phyloP scores from a whole-genome alignment of 352 stramenopile genomes.

The Phytophthora pini region DNA sequence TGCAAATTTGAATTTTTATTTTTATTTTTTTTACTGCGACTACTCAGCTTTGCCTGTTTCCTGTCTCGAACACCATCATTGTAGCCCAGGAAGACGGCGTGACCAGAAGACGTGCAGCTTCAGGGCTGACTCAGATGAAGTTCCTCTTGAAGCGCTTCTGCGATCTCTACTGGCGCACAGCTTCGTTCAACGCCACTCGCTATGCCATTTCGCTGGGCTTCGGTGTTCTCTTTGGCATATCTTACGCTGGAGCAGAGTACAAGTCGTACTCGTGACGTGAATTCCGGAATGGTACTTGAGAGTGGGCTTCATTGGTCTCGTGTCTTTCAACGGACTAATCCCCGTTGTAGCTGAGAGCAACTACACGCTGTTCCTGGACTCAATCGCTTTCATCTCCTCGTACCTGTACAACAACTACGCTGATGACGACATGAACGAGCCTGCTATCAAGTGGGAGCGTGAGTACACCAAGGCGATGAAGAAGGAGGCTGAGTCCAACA shows the following conservation, averaged over 20 bases:
- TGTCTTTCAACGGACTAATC: constrained; percentile 12
- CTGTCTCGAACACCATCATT: no score
- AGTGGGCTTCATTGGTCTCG: not conserved
- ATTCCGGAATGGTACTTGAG: constrained; percentile 43
- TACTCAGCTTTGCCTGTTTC: no score
- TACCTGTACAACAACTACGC: no score
- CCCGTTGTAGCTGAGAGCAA: not conserved
- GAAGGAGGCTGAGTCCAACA: no score
- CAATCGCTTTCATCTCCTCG: no score
- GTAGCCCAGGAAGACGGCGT: no score
- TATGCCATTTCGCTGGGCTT: constrained; percentile 57
- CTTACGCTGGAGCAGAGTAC: constrained; percentile 50
- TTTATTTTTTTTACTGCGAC: no score
- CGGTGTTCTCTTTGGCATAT: constrained; percentile 64
- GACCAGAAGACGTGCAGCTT: not conserved
- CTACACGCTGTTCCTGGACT: no score
- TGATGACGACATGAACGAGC: no score
- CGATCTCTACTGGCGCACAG: constrained; percentile 19
- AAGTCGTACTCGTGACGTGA: constrained; percentile 36
- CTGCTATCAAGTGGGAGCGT: no score
- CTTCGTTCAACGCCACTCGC: constrained; percentile 16
- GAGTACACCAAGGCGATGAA: no score
- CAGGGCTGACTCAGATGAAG: constrained; percentile 6
- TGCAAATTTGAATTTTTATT: no score
- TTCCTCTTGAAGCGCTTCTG: not conserved